Percentiles rank a stretch among this genome's conserved stretches.
Evolutionary conservation across 2,329 filamentous ascomycete genomes (phyloP).

Genomic region (Chlorencoelia australis): DNA sequence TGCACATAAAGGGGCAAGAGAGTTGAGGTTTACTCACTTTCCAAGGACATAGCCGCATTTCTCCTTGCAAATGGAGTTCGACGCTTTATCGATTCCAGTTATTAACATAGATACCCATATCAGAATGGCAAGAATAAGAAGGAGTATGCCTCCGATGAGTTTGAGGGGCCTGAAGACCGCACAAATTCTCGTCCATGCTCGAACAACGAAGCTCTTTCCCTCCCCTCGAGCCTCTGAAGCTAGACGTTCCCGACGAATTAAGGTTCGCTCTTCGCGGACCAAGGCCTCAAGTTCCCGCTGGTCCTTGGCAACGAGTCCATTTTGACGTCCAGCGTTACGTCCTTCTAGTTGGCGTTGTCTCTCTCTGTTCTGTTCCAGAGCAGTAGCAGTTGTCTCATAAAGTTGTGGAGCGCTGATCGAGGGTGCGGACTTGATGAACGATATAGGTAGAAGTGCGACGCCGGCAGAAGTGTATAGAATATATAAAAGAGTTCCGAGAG

Average conservation of each 20-base stretch:
- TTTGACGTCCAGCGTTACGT: slow-evolving; percentile 66
- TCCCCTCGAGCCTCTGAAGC: slow-evolving; percentile 74
- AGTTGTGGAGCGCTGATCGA: slow-evolving; percentile 74
- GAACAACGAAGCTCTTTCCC: slow-evolving; percentile 63
- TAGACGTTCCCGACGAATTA: slow-evolving; percentile 80
- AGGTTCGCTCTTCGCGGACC: slow-evolving; percentile 80
- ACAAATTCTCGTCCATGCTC: slow-evolving; percentile 68
- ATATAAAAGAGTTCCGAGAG: slow-evolving; percentile 77
- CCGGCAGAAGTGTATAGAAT: slow-evolving; percentile 82
- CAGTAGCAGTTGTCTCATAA: slow-evolving; percentile 64
- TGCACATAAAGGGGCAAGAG: not conserved
- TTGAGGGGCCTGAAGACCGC: slow-evolving; percentile 82
- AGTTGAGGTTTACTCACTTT: slow-evolving; percentile 21
- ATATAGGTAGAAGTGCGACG: slow-evolving; percentile 78
- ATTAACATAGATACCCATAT: slow-evolving; percentile 90
- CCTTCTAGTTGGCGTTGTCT: slow-evolving; percentile 85
- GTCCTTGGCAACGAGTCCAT: slow-evolving; percentile 73
- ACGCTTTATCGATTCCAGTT: slow-evolving; percentile 91
- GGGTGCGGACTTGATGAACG: slow-evolving; percentile 85
- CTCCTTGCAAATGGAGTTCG: slow-evolving; percentile 85
- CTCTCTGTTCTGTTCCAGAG: slow-evolving; percentile 80
- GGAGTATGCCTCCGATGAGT: slow-evolving; percentile 69
- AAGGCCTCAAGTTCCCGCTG: slow-evolving; percentile 80
- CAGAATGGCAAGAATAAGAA: slow-evolving; percentile 64
- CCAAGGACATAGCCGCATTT: slow-evolving; percentile 88